Evolutionary conservation across 495 filamentous ascomycete species (phyloP).

Genomic region (Haplographium delicatum): DNA sequence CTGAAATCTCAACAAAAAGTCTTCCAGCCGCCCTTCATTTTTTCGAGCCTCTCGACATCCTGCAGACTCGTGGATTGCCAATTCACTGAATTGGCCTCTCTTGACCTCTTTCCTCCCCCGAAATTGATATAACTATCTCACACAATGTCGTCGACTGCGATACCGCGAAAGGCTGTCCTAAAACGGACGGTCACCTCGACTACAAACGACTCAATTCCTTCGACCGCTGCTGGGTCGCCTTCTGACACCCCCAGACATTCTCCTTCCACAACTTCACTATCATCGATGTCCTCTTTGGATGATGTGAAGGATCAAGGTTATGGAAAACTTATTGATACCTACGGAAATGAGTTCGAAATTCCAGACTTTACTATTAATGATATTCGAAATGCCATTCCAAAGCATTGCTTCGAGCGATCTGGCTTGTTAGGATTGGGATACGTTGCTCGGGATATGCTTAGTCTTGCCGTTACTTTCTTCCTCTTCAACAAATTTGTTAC

Average conservation of each 20-base stretch:
- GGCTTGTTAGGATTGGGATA: constrained; percentile 56
- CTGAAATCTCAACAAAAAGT: constrained; percentile 8
- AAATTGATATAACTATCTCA: neutral
- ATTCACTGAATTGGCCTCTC: constrained; percentile 1
- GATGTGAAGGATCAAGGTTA: constrained; percentile 32
- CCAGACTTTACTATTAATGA: constrained; percentile 77
- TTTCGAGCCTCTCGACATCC: neutral
- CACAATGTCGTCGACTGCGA: constrained; percentile 54
- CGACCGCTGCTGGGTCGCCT: constrained; percentile 59
- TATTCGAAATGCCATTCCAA: constrained; percentile 75
- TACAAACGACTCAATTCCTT: constrained; percentile 47
- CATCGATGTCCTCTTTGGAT: constrained; percentile 71
- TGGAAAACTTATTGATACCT: constrained; percentile 62
- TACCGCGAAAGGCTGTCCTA: constrained; percentile 50
- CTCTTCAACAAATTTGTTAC: constrained; percentile 59
- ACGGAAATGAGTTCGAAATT: constrained; percentile 69
- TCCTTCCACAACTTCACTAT: constrained; percentile 84
- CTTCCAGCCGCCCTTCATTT: constrained; percentile 1
- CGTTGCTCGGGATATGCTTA: constrained; percentile 63
- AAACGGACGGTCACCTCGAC: constrained; percentile 45
- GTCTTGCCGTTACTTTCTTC: constrained; percentile 59
- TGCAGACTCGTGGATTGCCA: neutral
- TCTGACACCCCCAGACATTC: constrained; percentile 67
- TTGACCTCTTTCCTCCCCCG: neutral
- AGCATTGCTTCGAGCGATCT: constrained; percentile 75